Evolutionary conservation across 306 rosid genomes (phyloP).

Genomic region (Oemleria cerasiformis): DNA sequence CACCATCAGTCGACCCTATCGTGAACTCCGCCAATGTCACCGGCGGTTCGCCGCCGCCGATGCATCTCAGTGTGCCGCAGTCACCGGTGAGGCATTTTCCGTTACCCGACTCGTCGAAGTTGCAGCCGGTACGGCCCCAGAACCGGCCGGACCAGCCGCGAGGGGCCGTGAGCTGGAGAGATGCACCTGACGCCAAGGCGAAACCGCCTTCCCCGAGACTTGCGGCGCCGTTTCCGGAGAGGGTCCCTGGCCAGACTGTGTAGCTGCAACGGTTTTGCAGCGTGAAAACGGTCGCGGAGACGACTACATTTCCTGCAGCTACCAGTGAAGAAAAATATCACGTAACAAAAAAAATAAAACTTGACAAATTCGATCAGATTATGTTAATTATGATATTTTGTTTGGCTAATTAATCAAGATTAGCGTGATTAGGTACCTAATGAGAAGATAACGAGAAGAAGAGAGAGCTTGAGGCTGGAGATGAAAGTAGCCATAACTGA

Average conservation of each 20-base stretch:
- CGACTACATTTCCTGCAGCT: conserved; percentile 38
- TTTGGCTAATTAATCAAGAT: neutral
- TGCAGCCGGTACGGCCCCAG: conserved; percentile 81
- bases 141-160: conserved; percentile 86
- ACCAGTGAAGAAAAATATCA: neutral
- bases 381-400: neutral
- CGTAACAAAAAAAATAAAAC: too few species aligned
- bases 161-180: conserved; percentile 45
- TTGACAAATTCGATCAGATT: neutral
- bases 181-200: conserved; percentile 36
- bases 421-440: conserved; percentile 29
- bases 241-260: conserved; percentile 80
- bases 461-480: conserved; percentile 10
- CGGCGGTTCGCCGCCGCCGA: conserved; percentile 56
- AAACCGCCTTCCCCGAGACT: conserved; percentile 66
- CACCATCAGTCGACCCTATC: conserved; percentile 20
- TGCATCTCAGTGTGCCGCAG: conserved; percentile 61
- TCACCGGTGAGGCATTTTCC: conserved; percentile 67
- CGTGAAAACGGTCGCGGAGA: conserved; percentile 46
- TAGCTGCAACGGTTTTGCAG: conserved; percentile 58
- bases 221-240: conserved; percentile 61
- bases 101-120: conserved; percentile 49
- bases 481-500: conserved; percentile 27
- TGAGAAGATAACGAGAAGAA: conserved; percentile 27
- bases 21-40: conserved; percentile 75